Percentiles rank a stretch among this genome's conserved stretches.
phyloP scores from a whole-genome alignment of 2,329 filamentous ascomycete genomes.

The Verticillium albo-atrum region DNA sequence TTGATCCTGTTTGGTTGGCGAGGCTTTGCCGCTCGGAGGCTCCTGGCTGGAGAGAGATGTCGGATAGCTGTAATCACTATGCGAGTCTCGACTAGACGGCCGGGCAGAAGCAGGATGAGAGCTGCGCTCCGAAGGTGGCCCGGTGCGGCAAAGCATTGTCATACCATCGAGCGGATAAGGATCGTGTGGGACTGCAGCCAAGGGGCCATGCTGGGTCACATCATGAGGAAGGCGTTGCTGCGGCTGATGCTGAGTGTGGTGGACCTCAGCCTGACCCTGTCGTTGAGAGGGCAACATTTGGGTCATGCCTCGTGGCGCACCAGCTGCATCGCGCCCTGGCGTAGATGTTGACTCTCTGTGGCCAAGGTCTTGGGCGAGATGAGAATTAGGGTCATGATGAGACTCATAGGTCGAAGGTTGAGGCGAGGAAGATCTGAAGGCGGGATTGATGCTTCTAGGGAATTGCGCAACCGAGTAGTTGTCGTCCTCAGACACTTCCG shows the following conservation, averaged over 20 bases:
- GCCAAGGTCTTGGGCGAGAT: conserved; percentile 64
- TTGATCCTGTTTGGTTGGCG: conserved; percentile 64
- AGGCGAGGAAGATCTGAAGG: conserved; percentile 92
- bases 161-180: conserved; percentile 93
- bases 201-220: conserved; percentile 51
- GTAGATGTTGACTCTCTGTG: conserved; percentile 40
- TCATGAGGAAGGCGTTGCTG: conserved; percentile 36
- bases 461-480: conserved; percentile 95
- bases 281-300: neutral
- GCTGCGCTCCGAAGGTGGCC: conserved; percentile 52
- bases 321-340: neutral
- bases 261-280: conserved; percentile 13
- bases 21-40: conserved; percentile 66
- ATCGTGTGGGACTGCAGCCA: conserved; percentile 76
- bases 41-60: conserved; percentile 88
- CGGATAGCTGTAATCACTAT: conserved; percentile 85
- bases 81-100: conserved; percentile 80
- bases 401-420: conserved; percentile 91
- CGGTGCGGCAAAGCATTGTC: conserved; percentile 91
- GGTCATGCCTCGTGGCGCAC: neutral
- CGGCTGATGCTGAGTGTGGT: conserved; percentile 16
- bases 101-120: conserved; percentile 55
- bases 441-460: conserved; percentile 89
- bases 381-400: conserved; percentile 79
- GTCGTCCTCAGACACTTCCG: conserved; percentile 80